Base-by-base conservation (phyloP, 2,329 filamentous ascomycete genomes). In the Pseudomassariella vexata region DNA sequence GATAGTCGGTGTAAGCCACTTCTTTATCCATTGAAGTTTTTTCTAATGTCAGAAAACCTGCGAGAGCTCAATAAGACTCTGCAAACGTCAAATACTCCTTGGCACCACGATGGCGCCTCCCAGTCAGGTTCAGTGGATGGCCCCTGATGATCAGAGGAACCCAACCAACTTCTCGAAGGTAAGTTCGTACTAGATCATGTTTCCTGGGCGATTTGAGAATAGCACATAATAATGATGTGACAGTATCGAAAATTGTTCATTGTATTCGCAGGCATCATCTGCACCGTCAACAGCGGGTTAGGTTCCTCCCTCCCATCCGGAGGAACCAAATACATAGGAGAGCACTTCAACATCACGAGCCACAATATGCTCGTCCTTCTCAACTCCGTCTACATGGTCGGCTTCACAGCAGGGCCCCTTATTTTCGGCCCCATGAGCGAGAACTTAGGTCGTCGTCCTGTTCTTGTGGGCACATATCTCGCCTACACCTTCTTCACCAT, bases 401-500 rank as follows among this genome's bases (percentile, higher is more conserved):
- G 31, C 31, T 33, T 20, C 19, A 19, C 28, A 4, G 18, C 21
- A n/a, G 31, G 31, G 6, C 24, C 23, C 12, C 12, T 33, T n/a
- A 8, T 28, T 4, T 33, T 33, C 24, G 31, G 31, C 5, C 31
- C 31, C 12, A 12, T 33, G 7, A 20, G 17, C 10, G 31, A 33
- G 18, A 17, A 19, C 6, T 32, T 24, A 15, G 30, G 30, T 19
- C 30, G 30, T 18, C 20, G 22, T 9, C 21, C 22, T 16, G 23
- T 33, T 19, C 18, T 33, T 14, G 10, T 20, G 5, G n/a, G n/a
- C n/a, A 27, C 31, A 8, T 33, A 16, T 24, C 18, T 18, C 12
- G 31, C 24, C 10, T 33, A 27, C 17, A 28, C 31, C 7, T 23
- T 14, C 16, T 33, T 33, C 14, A 33, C 31, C n/a, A 23, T 33